phyloP scores from a whole-genome alignment of 108 stramenopile genomes.

The Nitzschia palea region DNA sequence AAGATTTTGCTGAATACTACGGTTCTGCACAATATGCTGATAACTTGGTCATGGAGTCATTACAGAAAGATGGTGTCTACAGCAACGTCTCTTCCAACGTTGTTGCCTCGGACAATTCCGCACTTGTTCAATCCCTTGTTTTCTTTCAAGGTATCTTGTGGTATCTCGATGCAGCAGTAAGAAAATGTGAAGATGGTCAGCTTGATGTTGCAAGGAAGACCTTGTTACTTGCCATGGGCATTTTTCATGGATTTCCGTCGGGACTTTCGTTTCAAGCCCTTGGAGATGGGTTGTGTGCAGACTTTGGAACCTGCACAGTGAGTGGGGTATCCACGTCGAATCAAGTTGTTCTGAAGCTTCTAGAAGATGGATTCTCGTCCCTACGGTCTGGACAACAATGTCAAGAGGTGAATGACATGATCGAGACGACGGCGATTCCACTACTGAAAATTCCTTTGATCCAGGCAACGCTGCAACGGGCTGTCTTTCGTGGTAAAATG shows the following conservation, averaged over 20 bases:
- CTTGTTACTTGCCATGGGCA: conserved; percentile 59
- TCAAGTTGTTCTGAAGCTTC: conserved; percentile 35
- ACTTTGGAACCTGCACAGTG: conserved; percentile 61
- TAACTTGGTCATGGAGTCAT: conserved; percentile 26
- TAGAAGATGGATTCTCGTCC: conserved; percentile 39
- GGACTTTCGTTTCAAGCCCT: conserved; percentile 62
- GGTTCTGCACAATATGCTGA: conserved; percentile 34
- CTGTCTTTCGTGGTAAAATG: not conserved
- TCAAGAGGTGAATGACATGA: conserved; percentile 28
- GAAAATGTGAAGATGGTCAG: conserved; percentile 26
- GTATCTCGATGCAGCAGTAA: conserved; percentile 43
- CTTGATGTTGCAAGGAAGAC: conserved; percentile 6
- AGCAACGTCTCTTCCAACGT: conserved; percentile 28
- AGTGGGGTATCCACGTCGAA: conserved; percentile 49
- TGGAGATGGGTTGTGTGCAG: conserved; percentile 61
- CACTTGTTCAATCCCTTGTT: conserved; percentile 53
- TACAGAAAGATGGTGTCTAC: conserved; percentile 31
- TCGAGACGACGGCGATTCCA: conserved; percentile 23
- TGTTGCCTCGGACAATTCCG: conserved; percentile 40
- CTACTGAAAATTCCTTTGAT: conserved; percentile 52
- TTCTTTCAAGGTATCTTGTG: conserved; percentile 44
- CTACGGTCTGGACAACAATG: conserved; percentile 36
- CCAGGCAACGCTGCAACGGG: conserved; percentile 29
- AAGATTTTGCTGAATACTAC: conserved; percentile 13
- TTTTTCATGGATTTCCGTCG: conserved; percentile 63